Percentiles rank a stretch among this genome's conserved stretches.
Conservation (phyloP, 1,139 yeast species). For the Suhomyces bolitotheri region DNA sequence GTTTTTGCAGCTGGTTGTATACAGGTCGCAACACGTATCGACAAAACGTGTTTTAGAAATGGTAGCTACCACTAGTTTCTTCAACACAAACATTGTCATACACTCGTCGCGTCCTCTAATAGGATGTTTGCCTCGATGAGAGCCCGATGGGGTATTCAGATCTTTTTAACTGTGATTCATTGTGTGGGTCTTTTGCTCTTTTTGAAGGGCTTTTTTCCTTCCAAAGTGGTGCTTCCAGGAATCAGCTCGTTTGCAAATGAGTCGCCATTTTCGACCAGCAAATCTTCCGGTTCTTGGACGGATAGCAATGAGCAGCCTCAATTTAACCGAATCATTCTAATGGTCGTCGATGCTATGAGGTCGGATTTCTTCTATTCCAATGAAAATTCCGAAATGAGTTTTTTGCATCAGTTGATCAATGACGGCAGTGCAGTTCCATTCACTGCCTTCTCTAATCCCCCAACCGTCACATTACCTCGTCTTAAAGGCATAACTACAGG, state of each 20-base stretch:
- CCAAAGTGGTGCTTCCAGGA: constrained; percentile 72
- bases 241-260: constrained; percentile 30
- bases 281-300: background rate
- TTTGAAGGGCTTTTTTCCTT: constrained; percentile 85
- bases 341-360: constrained; percentile 93
- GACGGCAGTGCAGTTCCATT: constrained; percentile 76
- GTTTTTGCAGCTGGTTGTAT: no score
- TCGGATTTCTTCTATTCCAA: constrained; percentile 80
- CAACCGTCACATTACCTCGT: constrained; percentile 80
- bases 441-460: constrained; percentile 88
- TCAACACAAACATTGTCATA: no score
- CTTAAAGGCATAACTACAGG: constrained; percentile 81
- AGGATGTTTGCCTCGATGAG: constrained; percentile 10
- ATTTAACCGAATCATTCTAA: constrained; percentile 68
- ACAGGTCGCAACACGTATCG: no score
- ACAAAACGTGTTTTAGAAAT: no score
- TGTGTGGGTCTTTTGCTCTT: constrained; percentile 59
- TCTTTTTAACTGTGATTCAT: constrained; percentile 22
- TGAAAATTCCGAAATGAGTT: constrained; percentile 56
- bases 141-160: constrained; percentile 11
- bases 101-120: no score
- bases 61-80: no score
- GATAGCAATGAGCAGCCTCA: constrained; percentile 34
- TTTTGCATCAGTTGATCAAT: constrained; percentile 65
- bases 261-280: constrained; percentile 22